Conservation (phyloP, 1,284 basidiomycete species). For the Leccinum subspadiceum region DNA sequence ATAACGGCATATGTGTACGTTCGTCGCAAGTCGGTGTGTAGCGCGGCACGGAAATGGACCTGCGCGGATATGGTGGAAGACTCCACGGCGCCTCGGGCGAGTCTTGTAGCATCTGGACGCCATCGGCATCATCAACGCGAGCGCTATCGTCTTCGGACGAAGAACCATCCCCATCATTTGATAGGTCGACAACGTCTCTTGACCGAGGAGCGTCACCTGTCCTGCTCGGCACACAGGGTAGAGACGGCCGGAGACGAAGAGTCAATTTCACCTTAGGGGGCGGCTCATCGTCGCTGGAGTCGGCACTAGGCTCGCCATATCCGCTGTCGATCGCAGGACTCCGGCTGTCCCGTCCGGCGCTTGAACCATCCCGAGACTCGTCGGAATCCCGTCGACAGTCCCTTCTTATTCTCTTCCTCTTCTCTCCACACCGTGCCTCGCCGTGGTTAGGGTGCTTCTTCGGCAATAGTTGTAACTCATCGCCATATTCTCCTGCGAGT, state of each 20-base stretch:
- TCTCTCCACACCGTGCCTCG: slow-evolving; percentile 57
- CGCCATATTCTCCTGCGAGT: slow-evolving; percentile 13
- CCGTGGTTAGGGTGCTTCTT: slow-evolving; percentile 41
- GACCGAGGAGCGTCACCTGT: slow-evolving; percentile 21
- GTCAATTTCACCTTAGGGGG: slow-evolving; percentile 68
- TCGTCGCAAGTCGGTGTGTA: slow-evolving; percentile 47
- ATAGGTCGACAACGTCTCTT: slow-evolving; percentile 42
- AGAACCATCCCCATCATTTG: slow-evolving; percentile 36
- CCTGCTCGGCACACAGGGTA: slow-evolving; percentile 24
- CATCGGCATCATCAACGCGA: slow-evolving; percentile 32
- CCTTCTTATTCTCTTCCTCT: slow-evolving; percentile 62
- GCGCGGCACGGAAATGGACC: slow-evolving; percentile 52
- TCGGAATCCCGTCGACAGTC: slow-evolving; percentile 39
- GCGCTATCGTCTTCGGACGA: slow-evolving; percentile 27
- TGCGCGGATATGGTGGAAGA: slow-evolving; percentile 43
- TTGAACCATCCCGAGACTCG: slow-evolving; percentile 10
- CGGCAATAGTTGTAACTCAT: slow-evolving; percentile 21
- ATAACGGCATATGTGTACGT: slow-evolving; percentile 30
- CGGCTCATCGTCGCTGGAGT: slow-evolving; percentile 41
- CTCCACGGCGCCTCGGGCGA: slow-evolving; percentile 29
- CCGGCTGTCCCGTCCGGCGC: slow-evolving; percentile 12
- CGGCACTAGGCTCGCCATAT: slow-evolving; percentile 34
- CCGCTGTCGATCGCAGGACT: slow-evolving; percentile 31
- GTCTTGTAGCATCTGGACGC: slow-evolving; percentile 25
- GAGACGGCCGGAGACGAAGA: slow-evolving; percentile 49